Evolutionary conservation across 129 eudicot genomes (phyloP).

Genomic region (Logfia minima): DNA sequence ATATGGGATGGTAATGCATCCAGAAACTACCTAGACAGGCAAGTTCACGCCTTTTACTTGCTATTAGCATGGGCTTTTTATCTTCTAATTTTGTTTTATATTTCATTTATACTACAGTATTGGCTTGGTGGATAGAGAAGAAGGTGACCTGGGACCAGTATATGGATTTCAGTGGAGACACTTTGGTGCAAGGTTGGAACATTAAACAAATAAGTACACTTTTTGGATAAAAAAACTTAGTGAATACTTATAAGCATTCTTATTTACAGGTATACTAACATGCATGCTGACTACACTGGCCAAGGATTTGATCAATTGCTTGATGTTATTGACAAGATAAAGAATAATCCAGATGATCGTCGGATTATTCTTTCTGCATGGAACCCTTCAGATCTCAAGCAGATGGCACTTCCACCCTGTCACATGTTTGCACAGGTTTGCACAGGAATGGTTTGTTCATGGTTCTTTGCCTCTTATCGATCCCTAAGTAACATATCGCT

Average conservation of each 20-base stretch:
- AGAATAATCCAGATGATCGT: constrained; percentile 82
- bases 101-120: constrained; percentile 45
- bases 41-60: constrained; percentile 21
- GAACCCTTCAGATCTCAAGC: constrained; percentile 92
- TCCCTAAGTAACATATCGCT: constrained; percentile 5
- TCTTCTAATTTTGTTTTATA: neutral
- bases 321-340: constrained; percentile 82
- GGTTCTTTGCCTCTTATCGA: constrained; percentile 1
- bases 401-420: constrained; percentile 98
- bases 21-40: constrained; percentile 89
- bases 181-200: constrained; percentile 81
- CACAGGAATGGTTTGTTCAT: constrained; percentile 4
- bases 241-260: neutral
- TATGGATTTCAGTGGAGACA: constrained; percentile 99
- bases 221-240: neutral
- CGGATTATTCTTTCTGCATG: constrained; percentile 92
- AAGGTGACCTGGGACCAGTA: constrained; percentile 93
- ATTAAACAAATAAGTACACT: neutral
- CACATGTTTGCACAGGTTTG: constrained; percentile 97
- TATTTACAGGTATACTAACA: constrained; percentile 71
- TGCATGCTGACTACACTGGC: constrained; percentile 93
- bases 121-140: constrained; percentile 85
- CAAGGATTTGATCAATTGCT: constrained; percentile 88
- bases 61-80: neutral
- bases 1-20: constrained; percentile 99